A percentile compares a stretch with the other conserved stretches of the same genome.
Conservation (phyloP, 495 filamentous ascomycete genomes). For the Penicillium bialowiezense region DNA sequence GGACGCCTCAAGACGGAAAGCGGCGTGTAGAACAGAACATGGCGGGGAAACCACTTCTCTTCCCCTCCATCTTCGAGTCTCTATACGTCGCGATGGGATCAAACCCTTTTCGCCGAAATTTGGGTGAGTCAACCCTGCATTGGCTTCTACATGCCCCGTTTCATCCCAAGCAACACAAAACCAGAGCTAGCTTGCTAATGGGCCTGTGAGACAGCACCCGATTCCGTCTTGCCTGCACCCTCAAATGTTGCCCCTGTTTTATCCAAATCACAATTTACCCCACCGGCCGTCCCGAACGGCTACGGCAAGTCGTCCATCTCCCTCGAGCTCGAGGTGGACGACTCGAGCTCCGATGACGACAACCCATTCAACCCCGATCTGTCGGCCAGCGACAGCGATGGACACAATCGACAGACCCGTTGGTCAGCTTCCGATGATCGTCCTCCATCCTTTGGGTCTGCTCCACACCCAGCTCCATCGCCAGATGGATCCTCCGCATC, state of each 20-base stretch:
- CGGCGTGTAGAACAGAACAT: conserved; percentile 26
- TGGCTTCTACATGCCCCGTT: conserved; percentile 7
- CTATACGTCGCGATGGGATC: conserved; percentile 44
- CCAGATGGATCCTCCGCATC: conserved; percentile 18
- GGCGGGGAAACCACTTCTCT: conserved; percentile 22
- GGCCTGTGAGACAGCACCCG: conserved; percentile 9
- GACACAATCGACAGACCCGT: background rate
- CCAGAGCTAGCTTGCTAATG: too few species aligned
- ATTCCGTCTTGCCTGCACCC: background rate
- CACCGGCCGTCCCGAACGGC: conserved; percentile 8
- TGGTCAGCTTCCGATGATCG: conserved; percentile 18
- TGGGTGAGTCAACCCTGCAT: conserved; percentile 29
- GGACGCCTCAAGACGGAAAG: conserved; percentile 30
- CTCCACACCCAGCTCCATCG: conserved; percentile 31
- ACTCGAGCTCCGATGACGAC: conserved; percentile 30
- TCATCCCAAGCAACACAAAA: conserved; percentile 1
- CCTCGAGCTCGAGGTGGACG: conserved; percentile 21
- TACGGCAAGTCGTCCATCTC: conserved; percentile 20
- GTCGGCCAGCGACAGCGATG: conserved; percentile 26
- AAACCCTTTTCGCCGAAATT: conserved; percentile 55
- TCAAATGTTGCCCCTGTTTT: background rate
- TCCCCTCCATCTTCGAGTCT: conserved; percentile 11
- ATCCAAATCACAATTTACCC: conserved; percentile 3
- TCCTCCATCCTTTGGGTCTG: conserved; percentile 17
- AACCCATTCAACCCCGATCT: conserved; percentile 33